Conservation (phyloP, 1,284 basidiomycete species). For the Ceratobasidium sp. region DNA sequence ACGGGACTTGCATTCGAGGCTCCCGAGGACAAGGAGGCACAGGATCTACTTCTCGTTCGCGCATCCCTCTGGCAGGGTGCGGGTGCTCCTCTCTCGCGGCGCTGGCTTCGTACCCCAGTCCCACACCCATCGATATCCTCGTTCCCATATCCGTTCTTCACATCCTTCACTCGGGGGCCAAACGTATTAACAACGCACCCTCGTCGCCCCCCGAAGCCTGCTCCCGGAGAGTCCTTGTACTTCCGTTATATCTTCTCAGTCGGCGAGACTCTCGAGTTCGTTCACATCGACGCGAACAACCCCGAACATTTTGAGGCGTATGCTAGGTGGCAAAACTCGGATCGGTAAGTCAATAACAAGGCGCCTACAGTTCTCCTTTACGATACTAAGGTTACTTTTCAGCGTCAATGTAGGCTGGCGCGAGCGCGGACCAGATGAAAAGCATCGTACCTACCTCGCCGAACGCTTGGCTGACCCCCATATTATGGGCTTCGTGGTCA, state of each 20-base stretch:
- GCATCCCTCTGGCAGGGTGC: constrained; percentile 70
- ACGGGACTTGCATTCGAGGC: constrained; percentile 33
- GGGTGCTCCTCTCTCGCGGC: constrained; percentile 60
- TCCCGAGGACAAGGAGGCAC: neutral
- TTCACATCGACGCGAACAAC: constrained; percentile 62
- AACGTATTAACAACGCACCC: constrained; percentile 68
- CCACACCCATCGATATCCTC: constrained; percentile 52
- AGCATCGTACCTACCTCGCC: constrained; percentile 65
- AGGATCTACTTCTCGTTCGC: constrained; percentile 58
- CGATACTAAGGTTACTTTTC: neutral
- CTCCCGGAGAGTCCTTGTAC: constrained; percentile 64
- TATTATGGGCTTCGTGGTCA: constrained; percentile 64
- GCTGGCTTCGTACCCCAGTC: constrained; percentile 60
- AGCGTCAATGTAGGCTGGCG: constrained; percentile 65
- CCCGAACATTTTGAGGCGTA: constrained; percentile 64
- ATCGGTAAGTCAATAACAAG: constrained; percentile 52
- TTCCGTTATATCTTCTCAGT: constrained; percentile 64
- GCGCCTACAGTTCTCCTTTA: neutral
- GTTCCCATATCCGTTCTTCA: constrained; percentile 59
- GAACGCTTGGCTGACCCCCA: constrained; percentile 61
- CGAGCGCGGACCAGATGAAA: constrained; percentile 65
- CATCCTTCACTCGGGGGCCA: constrained; percentile 64
- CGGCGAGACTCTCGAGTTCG: constrained; percentile 62
- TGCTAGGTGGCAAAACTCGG: constrained; percentile 68
- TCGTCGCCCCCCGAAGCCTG: constrained; percentile 67